Evolutionary conservation across 192 early-diverging fungal species (phyloP).

Genomic region (Cladochytrium replicatum): DNA sequence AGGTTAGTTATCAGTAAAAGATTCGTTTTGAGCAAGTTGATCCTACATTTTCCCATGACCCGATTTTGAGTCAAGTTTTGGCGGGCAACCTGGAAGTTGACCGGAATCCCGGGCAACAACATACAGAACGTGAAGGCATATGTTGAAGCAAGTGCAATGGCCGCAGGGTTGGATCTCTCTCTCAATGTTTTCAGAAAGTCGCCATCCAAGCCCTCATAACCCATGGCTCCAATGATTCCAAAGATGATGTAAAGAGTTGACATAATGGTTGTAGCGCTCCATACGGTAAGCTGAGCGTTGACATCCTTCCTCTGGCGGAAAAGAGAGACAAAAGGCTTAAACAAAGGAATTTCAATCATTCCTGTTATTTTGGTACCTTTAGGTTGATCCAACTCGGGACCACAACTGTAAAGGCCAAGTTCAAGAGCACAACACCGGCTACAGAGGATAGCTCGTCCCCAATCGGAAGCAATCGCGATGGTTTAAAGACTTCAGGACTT

Average conservation of each 20-base stretch:
- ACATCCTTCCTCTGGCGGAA: slow-evolving; percentile 30
- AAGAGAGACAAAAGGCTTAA: background rate
- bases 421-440: slow-evolving; percentile 39
- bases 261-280: slow-evolving; percentile 27
- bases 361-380: slow-evolving; percentile 22
- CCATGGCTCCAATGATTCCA: slow-evolving; percentile 29
- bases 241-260: slow-evolving; percentile 26
- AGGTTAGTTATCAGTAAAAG: background rate
- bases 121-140: slow-evolving; percentile 39
- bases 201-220: slow-evolving; percentile 18
- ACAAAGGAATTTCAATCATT: background rate
- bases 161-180: slow-evolving; percentile 14
- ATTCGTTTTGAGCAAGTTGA: too few species aligned
- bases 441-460: slow-evolving; percentile 19
- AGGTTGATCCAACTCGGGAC: slow-evolving; percentile 49
- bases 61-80: slow-evolving; percentile 41
- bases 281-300: slow-evolving; percentile 38
- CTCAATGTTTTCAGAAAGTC: slow-evolving; percentile 24
- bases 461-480: background rate
- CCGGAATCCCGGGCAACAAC: slow-evolving; percentile 41
- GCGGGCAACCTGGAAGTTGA: slow-evolving; percentile 34
- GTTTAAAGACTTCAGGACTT: background rate
- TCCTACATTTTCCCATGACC: slow-evolving; percentile 9
- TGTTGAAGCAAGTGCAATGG: slow-evolving; percentile 17
- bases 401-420: slow-evolving; percentile 40